A percentile compares a stretch with the other conserved stretches of the same genome.
Conservation (phyloP, 1,139 yeast genomes). For the Suhomyces chickasaworum region DNA sequence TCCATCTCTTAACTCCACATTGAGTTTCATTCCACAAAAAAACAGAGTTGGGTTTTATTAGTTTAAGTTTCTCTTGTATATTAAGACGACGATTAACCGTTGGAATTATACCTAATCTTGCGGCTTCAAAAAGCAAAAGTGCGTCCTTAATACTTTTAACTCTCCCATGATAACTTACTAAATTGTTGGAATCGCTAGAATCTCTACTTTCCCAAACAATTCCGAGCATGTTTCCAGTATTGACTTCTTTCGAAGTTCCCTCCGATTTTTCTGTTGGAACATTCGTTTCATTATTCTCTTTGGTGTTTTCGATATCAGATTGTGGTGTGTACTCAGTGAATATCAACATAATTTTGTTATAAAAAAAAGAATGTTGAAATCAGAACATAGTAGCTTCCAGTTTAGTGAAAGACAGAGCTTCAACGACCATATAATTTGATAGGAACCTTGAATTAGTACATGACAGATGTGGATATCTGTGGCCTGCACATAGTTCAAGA, state of each 20-base stretch:
- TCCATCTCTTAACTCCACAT: slow-evolving; percentile 76
- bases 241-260: slow-evolving; percentile 1
- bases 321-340: slow-evolving; percentile 21
- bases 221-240: neutral
- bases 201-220: slow-evolving; percentile 8
- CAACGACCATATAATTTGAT: neutral
- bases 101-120: slow-evolving; percentile 58
- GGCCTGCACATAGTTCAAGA: neutral
- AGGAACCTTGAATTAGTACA: neutral
- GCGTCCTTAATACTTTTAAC: slow-evolving; percentile 63
- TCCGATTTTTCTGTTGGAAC: neutral
- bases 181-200: slow-evolving; percentile 16
- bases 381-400: neutral
- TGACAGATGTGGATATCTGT: slow-evolving; percentile 7
- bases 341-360: slow-evolving; percentile 17
- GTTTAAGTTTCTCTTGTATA: slow-evolving; percentile 19
- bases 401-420: neutral
- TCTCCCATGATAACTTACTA: slow-evolving; percentile 65
- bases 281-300: neutral
- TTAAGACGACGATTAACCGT: slow-evolving; percentile 57
- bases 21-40: slow-evolving; percentile 73
- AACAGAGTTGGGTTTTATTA: slow-evolving; percentile 59
- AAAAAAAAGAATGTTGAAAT: neutral
- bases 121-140: slow-evolving; percentile 64
- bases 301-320: slow-evolving; percentile 3